Evolutionary conservation across 176 grass and related monocot genomes (phyloP), one percentile per base, ranked within the genome.

Genomic region (Phoenix roebelenii): DNA sequence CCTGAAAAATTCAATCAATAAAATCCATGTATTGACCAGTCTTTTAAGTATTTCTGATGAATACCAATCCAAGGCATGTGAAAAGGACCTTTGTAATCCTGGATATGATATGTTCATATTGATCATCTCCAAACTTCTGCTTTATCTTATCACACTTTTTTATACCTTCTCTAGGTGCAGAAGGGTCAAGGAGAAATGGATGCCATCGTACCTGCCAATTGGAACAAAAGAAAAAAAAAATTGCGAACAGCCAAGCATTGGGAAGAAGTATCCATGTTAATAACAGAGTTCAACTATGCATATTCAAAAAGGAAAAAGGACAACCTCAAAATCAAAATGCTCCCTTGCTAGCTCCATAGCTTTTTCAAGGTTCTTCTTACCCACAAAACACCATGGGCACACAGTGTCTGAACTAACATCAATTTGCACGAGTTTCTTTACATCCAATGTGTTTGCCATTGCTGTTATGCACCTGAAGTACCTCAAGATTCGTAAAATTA

Each of bases 331-430:
- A 74, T 97, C 66, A 32, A 85, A 91, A 44, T 68, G 79, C 69
- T 88, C 78, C 68, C 71, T 97, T 57, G 25, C 84, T 69, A 87
- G 63, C 7, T 90, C 83, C 70, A 91, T 97, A 23, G 92, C 87
- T 79, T 70, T 97, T 16, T 88, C 75, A 17, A 97, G 92, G 60
- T 97, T 88, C 67, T 70, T 68, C 70, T 97, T 97, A 6, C 87
- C 87, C 10, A 97, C 81, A 66, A 97, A 91, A 74, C 93, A 97
- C 87, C 93, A 97, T n/a, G 93, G 93, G 68, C 93, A 97, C 32
- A 97, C 87, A 7, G 81, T 88, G 72, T 97, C 92, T 0, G 87
- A 88, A 64, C 87, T 97, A 49, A 97, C 78, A 54, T 91, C 92
- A 0, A 97, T 91, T 65, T 76, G 72, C 71, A 97, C 83, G 12